These are phyloP conservation scores for Fusarium oligoseptatum DNA, from an alignment of 2,329 filamentous ascomycete species.

Conservation along the genomic window DNA sequence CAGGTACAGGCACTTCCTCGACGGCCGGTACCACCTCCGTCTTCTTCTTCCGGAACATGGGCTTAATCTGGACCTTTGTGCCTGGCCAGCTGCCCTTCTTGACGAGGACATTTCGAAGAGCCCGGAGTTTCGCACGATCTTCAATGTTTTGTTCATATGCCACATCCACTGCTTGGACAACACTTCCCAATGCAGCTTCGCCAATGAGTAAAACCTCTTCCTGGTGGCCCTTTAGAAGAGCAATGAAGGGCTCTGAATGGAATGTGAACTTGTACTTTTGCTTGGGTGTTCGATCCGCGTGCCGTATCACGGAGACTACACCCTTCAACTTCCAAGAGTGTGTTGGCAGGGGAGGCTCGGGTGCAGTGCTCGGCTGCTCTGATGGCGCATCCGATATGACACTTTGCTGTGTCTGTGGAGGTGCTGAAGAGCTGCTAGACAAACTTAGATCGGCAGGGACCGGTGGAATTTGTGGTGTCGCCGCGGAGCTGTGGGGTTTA, in stretches of 20 bases:
- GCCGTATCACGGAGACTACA: conserved; percentile 94
- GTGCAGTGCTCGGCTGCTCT: conserved; percentile 54
- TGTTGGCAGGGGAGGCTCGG: conserved; percentile 79
- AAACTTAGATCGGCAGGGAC: conserved; percentile 49
- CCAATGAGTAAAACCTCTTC: conserved; percentile 96
- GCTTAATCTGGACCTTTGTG: conserved; percentile 99
- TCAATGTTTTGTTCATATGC: conserved; percentile 85
- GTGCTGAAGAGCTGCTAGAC: conserved; percentile 50
- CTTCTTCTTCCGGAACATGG: conserved; percentile 95
- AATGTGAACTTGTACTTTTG: conserved; percentile 99
- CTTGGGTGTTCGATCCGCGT: conserved; percentile 97
- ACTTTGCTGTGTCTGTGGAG: conserved; percentile 36
- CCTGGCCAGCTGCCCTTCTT: conserved; percentile 96
- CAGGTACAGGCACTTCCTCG: conserved; percentile 51
- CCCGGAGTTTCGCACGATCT: conserved; percentile 86
- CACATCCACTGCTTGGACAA: conserved; percentile 86
- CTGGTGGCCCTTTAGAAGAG: conserved; percentile 92
- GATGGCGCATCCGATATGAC: conserved; percentile 52
- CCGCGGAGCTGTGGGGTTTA: conserved; percentile 52
- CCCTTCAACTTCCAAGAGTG: conserved; percentile 99
- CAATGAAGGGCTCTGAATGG: conserved; percentile 95
- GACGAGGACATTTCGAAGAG: conserved; percentile 86
- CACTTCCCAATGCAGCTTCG: conserved; percentile 88
- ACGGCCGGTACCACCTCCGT: conserved; percentile 66
- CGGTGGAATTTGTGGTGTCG: conserved; percentile 53